Percentiles rank a stretch among this genome's conserved stretches.
These are phyloP conservation scores for Globisporangium carolinianum DNA, from an alignment of 352 stramenopile genomes.

Conservation along the genomic window DNA sequence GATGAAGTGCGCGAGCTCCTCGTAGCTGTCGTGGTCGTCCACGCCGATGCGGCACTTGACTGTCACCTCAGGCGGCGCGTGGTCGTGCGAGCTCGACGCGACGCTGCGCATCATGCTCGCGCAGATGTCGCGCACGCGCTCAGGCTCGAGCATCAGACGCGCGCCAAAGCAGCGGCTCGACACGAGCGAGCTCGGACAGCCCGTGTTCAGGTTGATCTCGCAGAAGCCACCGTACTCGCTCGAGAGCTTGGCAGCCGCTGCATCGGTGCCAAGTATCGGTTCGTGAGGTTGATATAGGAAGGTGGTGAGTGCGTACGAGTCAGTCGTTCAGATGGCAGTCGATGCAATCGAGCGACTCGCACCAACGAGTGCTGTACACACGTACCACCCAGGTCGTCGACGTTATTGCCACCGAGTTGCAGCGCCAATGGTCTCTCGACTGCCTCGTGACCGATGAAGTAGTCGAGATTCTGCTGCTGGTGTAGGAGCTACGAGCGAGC, in stretches of 20 bases:
- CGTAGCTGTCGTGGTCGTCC: conserved; percentile 91
- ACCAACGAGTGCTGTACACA: neutral
- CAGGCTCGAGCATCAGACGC: conserved; percentile 95
- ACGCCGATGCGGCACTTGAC: conserved; percentile 99
- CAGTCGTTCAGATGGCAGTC: neutral
- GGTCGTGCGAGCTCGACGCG: conserved; percentile 13
- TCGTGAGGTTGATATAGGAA: neutral
- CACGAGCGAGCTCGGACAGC: conserved; percentile 87
- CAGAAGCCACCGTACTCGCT: conserved; percentile 86
- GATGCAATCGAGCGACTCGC: neutral
- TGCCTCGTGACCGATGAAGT: conserved; percentile 83
- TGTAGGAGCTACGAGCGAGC: conserved; percentile 51
- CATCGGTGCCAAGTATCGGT: neutral
- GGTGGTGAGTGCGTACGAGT: neutral
- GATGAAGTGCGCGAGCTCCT: conserved; percentile 92
- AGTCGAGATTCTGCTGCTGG: conserved; percentile 81
- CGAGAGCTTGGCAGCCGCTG: conserved; percentile 65
- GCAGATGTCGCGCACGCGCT: conserved; percentile 92
- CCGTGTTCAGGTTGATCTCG: conserved; percentile 96
- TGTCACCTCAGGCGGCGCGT: conserved; percentile 64
- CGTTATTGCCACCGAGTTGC: conserved; percentile 92
- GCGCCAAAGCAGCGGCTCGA: conserved; percentile 93
- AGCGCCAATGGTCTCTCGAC: conserved; percentile 88
- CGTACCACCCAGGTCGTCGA: conserved; percentile 69
- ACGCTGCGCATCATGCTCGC: conserved; percentile 72